phyloP scores from a whole-genome alignment of 139 green algal genomes.

The Picochlorum sp. region DNA sequence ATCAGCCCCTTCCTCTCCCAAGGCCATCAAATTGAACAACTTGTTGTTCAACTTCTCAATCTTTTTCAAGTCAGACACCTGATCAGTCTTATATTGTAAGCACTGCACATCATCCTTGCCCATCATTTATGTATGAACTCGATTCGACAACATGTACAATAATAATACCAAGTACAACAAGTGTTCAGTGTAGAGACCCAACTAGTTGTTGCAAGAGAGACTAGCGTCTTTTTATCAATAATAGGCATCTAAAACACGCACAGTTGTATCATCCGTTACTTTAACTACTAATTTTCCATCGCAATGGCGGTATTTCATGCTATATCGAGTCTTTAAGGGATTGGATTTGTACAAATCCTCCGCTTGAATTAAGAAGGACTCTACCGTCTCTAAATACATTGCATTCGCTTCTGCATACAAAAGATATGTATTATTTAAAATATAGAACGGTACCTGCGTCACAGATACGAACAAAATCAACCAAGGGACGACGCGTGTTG shows the following conservation, averaged over 20 bases:
- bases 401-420: neutral
- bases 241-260: conserved; percentile 11
- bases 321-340: conserved; percentile 70
- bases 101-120: conserved; percentile 38
- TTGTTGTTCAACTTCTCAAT: conserved; percentile 78
- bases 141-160: no score
- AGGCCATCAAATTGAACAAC: conserved; percentile 78
- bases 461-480: no score
- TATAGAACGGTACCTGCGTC: no score
- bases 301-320: conserved; percentile 77
- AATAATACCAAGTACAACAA: no score
- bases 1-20: conserved; percentile 16
- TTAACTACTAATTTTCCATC: conserved; percentile 80
- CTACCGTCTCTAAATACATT: conserved; percentile 66
- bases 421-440: no score
- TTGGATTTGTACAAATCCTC: conserved; percentile 49
- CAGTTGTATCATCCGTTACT: conserved; percentile 73
- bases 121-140: no score
- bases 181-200: no score
- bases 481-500: no score
- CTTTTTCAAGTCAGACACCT: conserved; percentile 75
- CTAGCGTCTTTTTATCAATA: no score
- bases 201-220: no score
- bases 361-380: conserved; percentile 62
- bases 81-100: conserved; percentile 84